These are phyloP conservation scores for Penicillium decumbens DNA, from an alignment of 2,329 filamentous ascomycete genomes.

Conservation along the genomic window DNA sequence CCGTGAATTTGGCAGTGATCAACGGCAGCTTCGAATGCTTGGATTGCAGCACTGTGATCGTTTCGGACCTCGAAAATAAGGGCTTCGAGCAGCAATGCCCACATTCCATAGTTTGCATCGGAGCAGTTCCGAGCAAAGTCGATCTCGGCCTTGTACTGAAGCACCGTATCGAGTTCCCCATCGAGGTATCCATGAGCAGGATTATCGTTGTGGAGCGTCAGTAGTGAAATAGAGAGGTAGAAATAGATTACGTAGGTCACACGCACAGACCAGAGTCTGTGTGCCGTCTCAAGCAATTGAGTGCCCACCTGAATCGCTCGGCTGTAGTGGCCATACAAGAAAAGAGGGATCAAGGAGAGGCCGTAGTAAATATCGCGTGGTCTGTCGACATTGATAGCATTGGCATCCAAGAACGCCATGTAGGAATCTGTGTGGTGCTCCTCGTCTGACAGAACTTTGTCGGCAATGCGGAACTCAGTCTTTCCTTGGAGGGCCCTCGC, in stretches of 20 bases:
- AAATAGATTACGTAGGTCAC: slow-evolving; percentile 43
- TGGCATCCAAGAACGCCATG: slow-evolving; percentile 43
- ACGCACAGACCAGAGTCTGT: slow-evolving; percentile 46
- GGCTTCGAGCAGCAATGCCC: slow-evolving; percentile 54
- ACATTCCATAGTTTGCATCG: slow-evolving; percentile 57
- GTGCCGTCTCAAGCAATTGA: slow-evolving; percentile 39
- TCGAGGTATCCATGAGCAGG: slow-evolving; percentile 43
- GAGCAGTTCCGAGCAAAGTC: slow-evolving; percentile 51
- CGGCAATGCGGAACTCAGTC: slow-evolving; percentile 47
- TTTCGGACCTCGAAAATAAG: slow-evolving; percentile 50
- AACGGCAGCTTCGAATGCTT: slow-evolving; percentile 52
- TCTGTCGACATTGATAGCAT: slow-evolving; percentile 48
- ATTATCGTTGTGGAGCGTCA: slow-evolving; percentile 43
- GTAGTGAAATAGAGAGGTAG: slow-evolving; percentile 43
- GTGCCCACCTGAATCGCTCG: slow-evolving; percentile 43
- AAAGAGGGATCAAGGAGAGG: slow-evolving; percentile 46
- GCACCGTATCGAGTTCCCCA: slow-evolving; percentile 47
- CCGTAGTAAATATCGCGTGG: slow-evolving; percentile 54
- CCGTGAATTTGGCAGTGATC: slow-evolving; percentile 57
- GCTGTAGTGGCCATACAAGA: slow-evolving; percentile 44
- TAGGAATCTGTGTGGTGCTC: slow-evolving; percentile 52
- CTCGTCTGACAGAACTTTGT: slow-evolving; percentile 51
- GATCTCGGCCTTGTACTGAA: slow-evolving; percentile 49
- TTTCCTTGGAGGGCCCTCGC: slow-evolving; percentile 59
- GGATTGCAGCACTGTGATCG: slow-evolving; percentile 45